Evolutionary conservation across 805 yeast species (phyloP).

Genomic region (Zygoascus ofunaensis): DNA sequence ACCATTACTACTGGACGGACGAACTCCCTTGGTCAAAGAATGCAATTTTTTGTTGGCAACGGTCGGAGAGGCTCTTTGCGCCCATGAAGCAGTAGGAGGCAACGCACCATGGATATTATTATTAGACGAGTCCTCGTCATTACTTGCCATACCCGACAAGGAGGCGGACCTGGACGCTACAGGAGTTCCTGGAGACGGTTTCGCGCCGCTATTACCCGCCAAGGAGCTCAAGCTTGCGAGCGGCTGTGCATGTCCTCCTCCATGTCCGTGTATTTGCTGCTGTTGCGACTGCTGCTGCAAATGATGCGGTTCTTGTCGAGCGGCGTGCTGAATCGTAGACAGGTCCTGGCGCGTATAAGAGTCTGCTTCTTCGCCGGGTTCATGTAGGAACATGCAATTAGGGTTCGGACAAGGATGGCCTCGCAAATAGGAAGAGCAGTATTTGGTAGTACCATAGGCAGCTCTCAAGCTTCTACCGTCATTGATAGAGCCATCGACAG

Average conservation of each 20-base stretch:
- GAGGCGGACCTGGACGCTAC: constrained; percentile 5
- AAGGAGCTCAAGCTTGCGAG: background rate
- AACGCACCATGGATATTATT: constrained; percentile 37
- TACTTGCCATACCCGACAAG: constrained; percentile 6
- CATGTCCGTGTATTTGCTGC: too few relatives aligned
- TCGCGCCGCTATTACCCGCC: background rate
- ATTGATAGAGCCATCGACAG: constrained; percentile 83
- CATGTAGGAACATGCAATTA: constrained; percentile 97
- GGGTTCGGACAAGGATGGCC: constrained; percentile 98
- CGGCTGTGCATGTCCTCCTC: background rate
- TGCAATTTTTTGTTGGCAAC: constrained; percentile 24
- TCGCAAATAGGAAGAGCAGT: constrained; percentile 90
- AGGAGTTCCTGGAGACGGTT: constrained; percentile 3
- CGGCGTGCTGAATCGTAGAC: constrained; percentile 51
- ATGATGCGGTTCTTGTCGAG: constrained; percentile 21
- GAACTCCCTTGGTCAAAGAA: background rate
- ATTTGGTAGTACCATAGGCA: constrained; percentile 97
- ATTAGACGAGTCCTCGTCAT: background rate
- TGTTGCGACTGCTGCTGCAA: background rate
- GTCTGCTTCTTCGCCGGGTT: constrained; percentile 99
- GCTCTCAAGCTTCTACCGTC: constrained; percentile 88
- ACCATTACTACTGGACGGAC: constrained; percentile 31
- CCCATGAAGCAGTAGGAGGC: constrained; percentile 71
- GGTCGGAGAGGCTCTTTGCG: constrained; percentile 26
- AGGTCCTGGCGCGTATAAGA: constrained; percentile 84